Evolutionary conservation across 1,139 yeast species (phyloP).

Genomic region (Yamadazyma membranifaciens): DNA sequence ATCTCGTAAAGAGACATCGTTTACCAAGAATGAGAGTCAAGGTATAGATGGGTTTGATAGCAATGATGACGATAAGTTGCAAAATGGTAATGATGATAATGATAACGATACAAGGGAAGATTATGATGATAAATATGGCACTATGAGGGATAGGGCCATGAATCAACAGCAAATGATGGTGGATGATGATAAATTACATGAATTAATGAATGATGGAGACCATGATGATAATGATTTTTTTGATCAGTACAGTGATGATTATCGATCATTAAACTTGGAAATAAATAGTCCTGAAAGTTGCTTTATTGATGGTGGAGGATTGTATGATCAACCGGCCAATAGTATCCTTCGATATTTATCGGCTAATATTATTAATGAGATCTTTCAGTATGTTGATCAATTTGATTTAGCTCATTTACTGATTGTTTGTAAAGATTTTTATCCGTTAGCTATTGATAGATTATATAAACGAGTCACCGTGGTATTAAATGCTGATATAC

Average conservation of each 20-base stretch:
- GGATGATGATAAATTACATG: neutral
- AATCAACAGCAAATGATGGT: too few species aligned
- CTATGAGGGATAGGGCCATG: too few species aligned
- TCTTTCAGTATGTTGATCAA: slow-evolving; percentile 25
- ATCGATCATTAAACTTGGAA: neutral
- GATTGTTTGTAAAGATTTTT: slow-evolving; percentile 23
- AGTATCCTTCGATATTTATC: slow-evolving; percentile 15
- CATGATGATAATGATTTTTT: neutral
- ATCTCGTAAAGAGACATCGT: neutral
- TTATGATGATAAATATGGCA: too few species aligned
- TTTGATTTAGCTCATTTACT: slow-evolving; percentile 29
- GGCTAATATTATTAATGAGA: slow-evolving; percentile 11
- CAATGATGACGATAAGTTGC: too few species aligned
- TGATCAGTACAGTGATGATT: neutral
- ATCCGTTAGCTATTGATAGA: slow-evolving; percentile 24
- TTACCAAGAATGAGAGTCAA: neutral
- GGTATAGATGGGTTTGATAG: neutral
- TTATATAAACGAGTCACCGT: slow-evolving; percentile 34
- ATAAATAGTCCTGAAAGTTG: neutral
- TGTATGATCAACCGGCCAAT: slow-evolving; percentile 6
- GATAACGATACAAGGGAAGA: too few species aligned
- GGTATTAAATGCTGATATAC: slow-evolving; percentile 29
- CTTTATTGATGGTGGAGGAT: neutral
- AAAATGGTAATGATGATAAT: too few species aligned
- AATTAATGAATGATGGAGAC: neutral